Evolutionary conservation across 2,329 filamentous ascomycete genomes (phyloP), one percentile per base, ranked within the genome.

Genomic region (Leptoxyphium fumago): DNA sequence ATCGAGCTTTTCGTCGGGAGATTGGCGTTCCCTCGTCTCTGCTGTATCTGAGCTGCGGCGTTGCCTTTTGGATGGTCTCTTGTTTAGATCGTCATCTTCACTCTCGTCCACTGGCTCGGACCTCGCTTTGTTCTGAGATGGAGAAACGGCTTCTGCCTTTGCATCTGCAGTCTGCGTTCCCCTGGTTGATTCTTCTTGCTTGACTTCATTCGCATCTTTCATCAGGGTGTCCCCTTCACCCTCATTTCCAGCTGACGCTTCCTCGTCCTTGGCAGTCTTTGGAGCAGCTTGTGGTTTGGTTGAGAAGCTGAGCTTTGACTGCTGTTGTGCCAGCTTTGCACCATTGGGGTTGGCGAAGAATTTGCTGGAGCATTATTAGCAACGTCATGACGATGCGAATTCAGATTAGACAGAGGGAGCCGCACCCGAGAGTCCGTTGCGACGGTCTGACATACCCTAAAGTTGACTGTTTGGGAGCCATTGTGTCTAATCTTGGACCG

Each of bases 401-500:
- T 26, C 21, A 26, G 21, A 26, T 26, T 3, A 44, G 39, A 13
- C 38, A 6, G 38, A 48, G 43, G 29, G 42, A 21, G 42, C 63
- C 69, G 64, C 77, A 87, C 83, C 80, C 75, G 63, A 89, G 67
- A 54, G 80, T 85, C 59, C 73, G 77, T 70, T 89, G 84, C 51
- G 73, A 72, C 56, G 78, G 68, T 65, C 77, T 80, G 50, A 89
- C 86, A 68, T 91, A 94, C 87, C 84, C 84, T 63, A 94, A 68
- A 48, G 84, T 94, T 56, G 83, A 78, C 67, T 94, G 86, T 61
- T 84, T 87, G 15, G 67, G 67, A 41, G 68, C 53, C 69, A 71
- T 71, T 38, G 28, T 55, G 43, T 42, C 42, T n/a, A 45, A 8
- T 6, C 34, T 17, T 6, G 4, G 17, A 8, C 34, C 8, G 13